Evolutionary conservation across 2,329 filamentous ascomycete species (phyloP), one percentile per base, ranked within the genome.

Genomic region (Ophiostoma perfectum): DNA sequence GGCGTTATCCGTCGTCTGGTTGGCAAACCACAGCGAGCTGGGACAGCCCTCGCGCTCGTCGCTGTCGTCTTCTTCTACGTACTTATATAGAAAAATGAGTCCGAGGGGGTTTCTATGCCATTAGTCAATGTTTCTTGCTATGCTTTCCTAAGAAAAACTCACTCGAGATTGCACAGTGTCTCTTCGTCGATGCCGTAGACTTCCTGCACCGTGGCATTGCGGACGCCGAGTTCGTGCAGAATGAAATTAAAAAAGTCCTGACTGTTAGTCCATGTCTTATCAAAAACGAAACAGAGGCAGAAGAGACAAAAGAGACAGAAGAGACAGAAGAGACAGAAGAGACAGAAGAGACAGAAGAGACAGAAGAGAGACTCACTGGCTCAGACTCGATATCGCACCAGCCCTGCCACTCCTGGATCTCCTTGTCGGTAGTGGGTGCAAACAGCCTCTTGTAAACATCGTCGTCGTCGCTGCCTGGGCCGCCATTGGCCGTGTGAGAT

Each of bases 311-410:
- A 4, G 44, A 1, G 18, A 52, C 7, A 45, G 0, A 7, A 44
- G 0, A 27, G 5, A 16, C 12, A 16, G 0, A 7, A 44, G 0
- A 27, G 5, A 16, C 12, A 16, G 5, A 4, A 47, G 5, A 47
- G n/a, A 16, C 9, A 52, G 7, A 9, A 55, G 7, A 55, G 9
- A 55, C 5, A 16, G 12, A 14, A 16, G 45, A n/a, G 9, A 45
- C 14, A 45, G 14, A 42, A 18, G 39, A 1, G 3, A 45, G 0
- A 41, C 27, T 45, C 78, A 92, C 92, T 7, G 93, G 93, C 71
- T 97, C 93, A 6, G 92, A 96, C 78, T 97, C 93, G 65, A 98
- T 84, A 75, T 97, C 93, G 69, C 89, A 85, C 87, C 90, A 94
- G 38, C 90, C 89, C 65, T 86, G 82, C 87, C 89, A 93, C 42